Conservation (phyloP, 768 basidiomycete genomes). For the Krasilnikovozyma curviuscula region DNA sequence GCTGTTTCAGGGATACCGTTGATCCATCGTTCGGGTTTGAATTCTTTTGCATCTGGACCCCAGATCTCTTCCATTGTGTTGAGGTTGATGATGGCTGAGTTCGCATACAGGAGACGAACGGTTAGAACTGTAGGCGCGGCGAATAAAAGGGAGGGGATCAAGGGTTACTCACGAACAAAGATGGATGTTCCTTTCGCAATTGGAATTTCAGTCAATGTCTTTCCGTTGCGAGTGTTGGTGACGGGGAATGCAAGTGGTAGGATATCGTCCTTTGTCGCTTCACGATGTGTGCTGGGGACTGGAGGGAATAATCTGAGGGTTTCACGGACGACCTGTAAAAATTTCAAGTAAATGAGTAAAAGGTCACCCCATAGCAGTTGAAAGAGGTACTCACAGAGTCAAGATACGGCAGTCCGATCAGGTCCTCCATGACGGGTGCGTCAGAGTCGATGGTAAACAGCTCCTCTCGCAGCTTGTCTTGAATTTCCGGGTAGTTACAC, state of each 20-base stretch:
- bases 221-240: constrained; percentile 13
- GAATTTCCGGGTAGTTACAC: constrained; percentile 44
- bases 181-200: constrained; percentile 20
- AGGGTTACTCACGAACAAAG: constrained; percentile 21
- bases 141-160: neutral
- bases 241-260: neutral
- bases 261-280: neutral
- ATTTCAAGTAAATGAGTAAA: no score
- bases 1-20: constrained; percentile 4
- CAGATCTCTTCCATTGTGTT: constrained; percentile 22
- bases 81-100: constrained; percentile 23
- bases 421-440: constrained; percentile 15
- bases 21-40: constrained; percentile 17
- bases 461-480: constrained; percentile 53
- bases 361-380: neutral
- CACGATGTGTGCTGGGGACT: neutral
- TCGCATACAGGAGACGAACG: neutral
- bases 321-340: no score
- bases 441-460: constrained; percentile 30
- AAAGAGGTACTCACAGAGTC: neutral
- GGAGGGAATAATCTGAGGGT: constrained; percentile 2
- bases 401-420: constrained; percentile 4
- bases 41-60: constrained; percentile 22
- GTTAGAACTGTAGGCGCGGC: neutral
- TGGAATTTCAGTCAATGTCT: constrained; percentile 21